Conservation (phyloP, 2,329 filamentous ascomycete genomes). For the Elsinoe perseae region DNA sequence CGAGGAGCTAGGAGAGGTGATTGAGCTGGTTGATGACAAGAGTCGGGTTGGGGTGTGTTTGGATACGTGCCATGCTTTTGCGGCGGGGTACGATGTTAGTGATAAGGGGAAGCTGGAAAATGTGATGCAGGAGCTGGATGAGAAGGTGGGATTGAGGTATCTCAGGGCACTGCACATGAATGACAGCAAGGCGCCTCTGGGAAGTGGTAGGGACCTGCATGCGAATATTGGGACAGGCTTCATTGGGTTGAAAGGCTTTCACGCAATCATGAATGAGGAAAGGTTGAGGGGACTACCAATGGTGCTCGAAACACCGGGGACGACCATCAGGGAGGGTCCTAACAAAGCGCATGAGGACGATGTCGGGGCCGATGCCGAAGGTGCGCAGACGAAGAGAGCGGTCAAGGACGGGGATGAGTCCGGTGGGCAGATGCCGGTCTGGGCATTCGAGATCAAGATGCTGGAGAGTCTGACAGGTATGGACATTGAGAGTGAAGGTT, state of each 20-base stretch:
- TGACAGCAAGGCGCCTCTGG: constrained; percentile 85
- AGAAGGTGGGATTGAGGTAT: constrained; percentile 67
- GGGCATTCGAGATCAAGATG: constrained; percentile 91
- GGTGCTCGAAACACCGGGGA: constrained; percentile 95
- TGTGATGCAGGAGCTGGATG: constrained; percentile 70
- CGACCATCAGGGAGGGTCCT: too few species aligned
- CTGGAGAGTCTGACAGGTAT: constrained; percentile 81
- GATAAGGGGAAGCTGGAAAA: constrained; percentile 62
- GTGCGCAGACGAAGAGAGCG: constrained; percentile 54
- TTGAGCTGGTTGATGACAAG: constrained; percentile 72
- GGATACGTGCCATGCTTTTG: constrained; percentile 94
- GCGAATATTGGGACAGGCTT: constrained; percentile 96
- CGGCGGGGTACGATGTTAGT: constrained; percentile 83
- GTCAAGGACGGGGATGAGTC: constrained; percentile 37
- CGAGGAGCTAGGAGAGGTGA: constrained; percentile 79
- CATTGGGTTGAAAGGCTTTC: constrained; percentile 81
- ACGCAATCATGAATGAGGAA: constrained; percentile 78
- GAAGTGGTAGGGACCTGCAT: constrained; percentile 77
- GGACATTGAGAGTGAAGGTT: constrained; percentile 67
- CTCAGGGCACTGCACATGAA: constrained; percentile 86
- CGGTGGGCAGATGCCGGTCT: constrained; percentile 68
- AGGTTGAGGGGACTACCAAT: constrained; percentile 74
- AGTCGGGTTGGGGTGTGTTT: constrained; percentile 83
- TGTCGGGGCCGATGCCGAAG: too few species aligned
- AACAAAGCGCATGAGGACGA: too few species aligned